Base-by-base conservation (phyloP, 345 rosid species). In the Lagerstroemia speciosa region DNA sequence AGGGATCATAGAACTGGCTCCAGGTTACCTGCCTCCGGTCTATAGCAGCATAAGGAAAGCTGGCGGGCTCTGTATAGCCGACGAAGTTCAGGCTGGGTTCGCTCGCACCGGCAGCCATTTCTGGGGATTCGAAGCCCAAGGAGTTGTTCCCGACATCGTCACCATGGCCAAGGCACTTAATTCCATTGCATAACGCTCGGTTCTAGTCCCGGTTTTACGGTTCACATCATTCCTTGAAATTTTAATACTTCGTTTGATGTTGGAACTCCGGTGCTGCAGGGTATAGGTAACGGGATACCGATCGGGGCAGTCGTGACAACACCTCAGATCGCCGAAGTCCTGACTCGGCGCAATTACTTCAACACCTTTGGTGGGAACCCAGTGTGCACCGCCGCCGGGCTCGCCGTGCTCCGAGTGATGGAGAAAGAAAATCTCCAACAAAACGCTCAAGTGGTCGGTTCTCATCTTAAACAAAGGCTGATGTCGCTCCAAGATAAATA, bases 351-450 rank as follows among this genome's bases (percentile, higher is more conserved):
- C 50, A 62, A 72, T 73, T 92, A 95, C 85, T 90, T 88, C 81
- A 95, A 95, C 67, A 95, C 99, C 46, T 90, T 90, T 78, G 97
- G 96, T 22, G 98, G 99, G 43, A 92, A 92, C 73, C 92, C 99
- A 19, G 84, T 95, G 33, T 84, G 87, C 64, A 85, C 96, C 1
- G 85, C 99, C 22, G 98, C 96, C 31, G 99, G 99, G 53, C 81
- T 71, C 0, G 98, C 99, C 60, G 99, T 95, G 62, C 73, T 95
- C 71, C 89, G 68, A 12, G 98, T 92, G 74, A 90, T 95, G 2
- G 92, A 95, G 80, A 88, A 86, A 78, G 99, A 95, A 71, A 88
- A 87, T 55, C 97, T 95, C 70, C 87, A 88, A 83, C 86, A 83
- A 68, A 95, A 92, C 75, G 94, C 99, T 1, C 71, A 73, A 0